A percentile compares a stretch with the other conserved stretches of the same genome.
Evolutionary conservation across 2,329 filamentous ascomycete genomes (phyloP).

Genomic region (Fusarium newnesense): DNA sequence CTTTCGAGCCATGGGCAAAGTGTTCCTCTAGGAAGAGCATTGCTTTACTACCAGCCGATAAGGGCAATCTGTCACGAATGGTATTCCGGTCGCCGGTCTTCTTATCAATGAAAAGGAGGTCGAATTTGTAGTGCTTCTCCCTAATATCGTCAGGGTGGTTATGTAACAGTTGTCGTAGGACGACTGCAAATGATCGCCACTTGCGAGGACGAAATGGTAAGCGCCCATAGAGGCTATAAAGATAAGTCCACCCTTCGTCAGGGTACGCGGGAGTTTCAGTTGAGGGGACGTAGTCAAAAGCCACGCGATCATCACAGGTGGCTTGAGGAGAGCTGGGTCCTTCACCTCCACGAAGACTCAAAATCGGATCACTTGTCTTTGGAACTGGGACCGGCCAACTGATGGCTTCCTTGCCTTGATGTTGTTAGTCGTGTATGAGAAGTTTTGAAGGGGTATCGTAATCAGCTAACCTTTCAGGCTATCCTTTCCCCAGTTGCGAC

Average conservation of each 20-base stretch:
- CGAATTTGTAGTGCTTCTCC: not conserved
- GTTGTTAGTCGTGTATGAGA: not conserved
- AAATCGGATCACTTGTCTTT: not conserved
- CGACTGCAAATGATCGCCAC: conserved; percentile 32
- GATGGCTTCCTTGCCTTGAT: conserved; percentile 12
- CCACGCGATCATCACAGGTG: no score
- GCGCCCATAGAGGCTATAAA: conserved; percentile 49
- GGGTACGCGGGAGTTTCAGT: not conserved
- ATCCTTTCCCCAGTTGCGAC: conserved; percentile 47
- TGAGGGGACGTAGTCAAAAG: conserved; percentile 5
- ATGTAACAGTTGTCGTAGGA: conserved; percentile 41
- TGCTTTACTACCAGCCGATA: not conserved
- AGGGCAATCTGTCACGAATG: conserved; percentile 18
- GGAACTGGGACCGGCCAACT: conserved; percentile 11
- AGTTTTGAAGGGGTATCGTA: accelerated
- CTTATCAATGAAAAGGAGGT: conserved; percentile 27
- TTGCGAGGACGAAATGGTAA: conserved; percentile 40
- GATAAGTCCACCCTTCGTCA: conserved; percentile 21
- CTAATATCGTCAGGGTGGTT: not conserved
- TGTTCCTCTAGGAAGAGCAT: conserved; percentile 13
- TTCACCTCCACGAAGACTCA: conserved; percentile 34
- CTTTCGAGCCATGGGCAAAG: not conserved
- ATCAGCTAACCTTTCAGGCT: conserved; percentile 29
- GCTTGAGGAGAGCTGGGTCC: not conserved
- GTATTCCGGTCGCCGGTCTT: not conserved